A percentile compares a stretch with the other conserved stretches of the same genome.
Conservation (phyloP, 768 basidiomycete genomes). For the Calocybe cyanea region DNA sequence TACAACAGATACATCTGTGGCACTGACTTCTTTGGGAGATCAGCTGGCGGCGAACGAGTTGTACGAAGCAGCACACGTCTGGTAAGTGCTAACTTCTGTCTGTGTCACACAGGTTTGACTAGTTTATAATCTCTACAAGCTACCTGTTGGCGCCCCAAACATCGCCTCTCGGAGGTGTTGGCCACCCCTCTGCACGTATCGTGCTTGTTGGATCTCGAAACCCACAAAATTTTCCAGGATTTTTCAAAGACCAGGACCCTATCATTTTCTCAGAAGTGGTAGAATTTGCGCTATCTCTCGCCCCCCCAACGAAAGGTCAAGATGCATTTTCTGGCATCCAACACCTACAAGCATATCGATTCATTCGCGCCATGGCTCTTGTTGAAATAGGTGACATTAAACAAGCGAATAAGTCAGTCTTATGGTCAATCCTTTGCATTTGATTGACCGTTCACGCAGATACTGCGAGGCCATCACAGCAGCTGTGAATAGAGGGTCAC, state of each 20-base stretch:
- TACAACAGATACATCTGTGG: slow-evolving; percentile 63
- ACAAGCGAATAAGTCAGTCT: slow-evolving; percentile 64
- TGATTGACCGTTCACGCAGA: slow-evolving; percentile 34
- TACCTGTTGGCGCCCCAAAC: slow-evolving; percentile 87
- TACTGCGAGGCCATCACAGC: slow-evolving; percentile 90
- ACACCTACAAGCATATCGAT: slow-evolving; percentile 83
- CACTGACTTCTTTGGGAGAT: slow-evolving; percentile 83
- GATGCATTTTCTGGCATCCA: slow-evolving; percentile 80
- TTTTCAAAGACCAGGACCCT: slow-evolving; percentile 66
- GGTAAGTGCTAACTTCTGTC: slow-evolving; percentile 49
- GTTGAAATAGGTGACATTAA: slow-evolving; percentile 81
- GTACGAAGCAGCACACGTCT: slow-evolving; percentile 85
- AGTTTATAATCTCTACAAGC: slow-evolving; percentile 35
- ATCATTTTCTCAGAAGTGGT: slow-evolving; percentile 85
- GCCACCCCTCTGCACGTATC: slow-evolving; percentile 62
- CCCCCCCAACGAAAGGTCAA: slow-evolving; percentile 74
- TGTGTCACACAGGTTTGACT: slow-evolving; percentile 9
- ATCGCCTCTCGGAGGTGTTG: slow-evolving; percentile 67
- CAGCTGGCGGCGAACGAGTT: slow-evolving; percentile 68
- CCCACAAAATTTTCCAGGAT: slow-evolving; percentile 46
- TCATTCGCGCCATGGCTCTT: slow-evolving; percentile 70
- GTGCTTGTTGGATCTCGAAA: slow-evolving; percentile 68
- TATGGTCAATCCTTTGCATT: not conserved
- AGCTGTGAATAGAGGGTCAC: slow-evolving; percentile 57
- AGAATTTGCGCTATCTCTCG: slow-evolving; percentile 85